phyloP scores from a whole-genome alignment of 2,329 filamentous ascomycete genomes.

The Monilinia polystroma region DNA sequence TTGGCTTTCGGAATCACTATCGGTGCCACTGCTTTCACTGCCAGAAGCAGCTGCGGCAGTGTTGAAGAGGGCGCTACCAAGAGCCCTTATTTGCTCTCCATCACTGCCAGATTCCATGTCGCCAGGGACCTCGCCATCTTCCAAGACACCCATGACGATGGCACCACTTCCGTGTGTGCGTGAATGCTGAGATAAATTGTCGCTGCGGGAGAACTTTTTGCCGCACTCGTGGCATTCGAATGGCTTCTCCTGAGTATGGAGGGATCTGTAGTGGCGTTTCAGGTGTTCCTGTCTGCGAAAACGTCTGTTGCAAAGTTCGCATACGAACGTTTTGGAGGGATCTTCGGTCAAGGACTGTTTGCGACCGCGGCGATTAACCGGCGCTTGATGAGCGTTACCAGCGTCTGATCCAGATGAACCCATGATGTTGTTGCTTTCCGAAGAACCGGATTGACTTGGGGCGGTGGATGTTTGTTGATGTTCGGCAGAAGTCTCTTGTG shows the following conservation, averaged over 20 bases:
- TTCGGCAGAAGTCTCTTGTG: constrained; percentile 36
- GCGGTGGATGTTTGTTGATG: constrained; percentile 37
- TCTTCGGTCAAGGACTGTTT: constrained; percentile 99
- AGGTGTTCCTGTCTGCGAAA: constrained; percentile 98
- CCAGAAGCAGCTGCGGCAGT: constrained; percentile 71
- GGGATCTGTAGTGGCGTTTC: constrained; percentile 96
- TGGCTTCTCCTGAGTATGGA: constrained; percentile 98
- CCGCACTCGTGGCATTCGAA: constrained; percentile 97
- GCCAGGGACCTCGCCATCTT: constrained; percentile 61
- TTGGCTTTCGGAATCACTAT: constrained; percentile 46
- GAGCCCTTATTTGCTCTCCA: constrained; percentile 62
- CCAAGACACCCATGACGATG: constrained; percentile 85
- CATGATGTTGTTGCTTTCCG: constrained; percentile 45
- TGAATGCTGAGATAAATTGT: constrained; percentile 95
- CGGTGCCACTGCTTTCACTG: constrained; percentile 57
- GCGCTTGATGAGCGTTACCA: constrained; percentile 47
- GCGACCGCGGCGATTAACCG: constrained; percentile 86
- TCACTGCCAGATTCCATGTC: constrained; percentile 44
- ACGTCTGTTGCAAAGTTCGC: constrained; percentile 90
- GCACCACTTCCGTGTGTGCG: constrained; percentile 89
- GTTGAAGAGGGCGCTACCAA: constrained; percentile 80
- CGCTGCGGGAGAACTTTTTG: constrained; percentile 98
- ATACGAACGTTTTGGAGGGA: constrained; percentile 97
- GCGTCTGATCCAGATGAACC: constrained; percentile 44
- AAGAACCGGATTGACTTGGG: constrained; percentile 46